A percentile compares a stretch with the other conserved stretches of the same genome.
Conservation (phyloP, 108 stramenopile species). For the Nitzschia palea region DNA sequence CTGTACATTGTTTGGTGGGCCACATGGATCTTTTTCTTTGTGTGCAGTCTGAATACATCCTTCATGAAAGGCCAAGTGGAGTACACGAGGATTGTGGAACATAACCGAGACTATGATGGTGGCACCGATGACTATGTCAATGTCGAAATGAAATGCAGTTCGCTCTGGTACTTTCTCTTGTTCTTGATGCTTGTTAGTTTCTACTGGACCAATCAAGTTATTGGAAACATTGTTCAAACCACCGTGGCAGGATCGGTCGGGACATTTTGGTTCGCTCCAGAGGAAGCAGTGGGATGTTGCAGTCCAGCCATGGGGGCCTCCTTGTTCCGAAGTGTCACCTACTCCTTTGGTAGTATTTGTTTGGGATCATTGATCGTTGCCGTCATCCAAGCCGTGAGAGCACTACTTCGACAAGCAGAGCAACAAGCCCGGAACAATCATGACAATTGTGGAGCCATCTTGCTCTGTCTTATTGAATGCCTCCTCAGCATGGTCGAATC, state of each 20-base stretch:
- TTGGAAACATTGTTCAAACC: conserved; percentile 75
- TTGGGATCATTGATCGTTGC: conserved; percentile 76
- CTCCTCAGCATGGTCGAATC: conserved; percentile 40
- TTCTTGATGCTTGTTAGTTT: conserved; percentile 61
- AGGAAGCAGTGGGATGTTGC: conserved; percentile 40
- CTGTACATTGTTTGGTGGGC: conserved; percentile 25
- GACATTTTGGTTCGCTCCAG: conserved; percentile 88
- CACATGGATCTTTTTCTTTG: conserved; percentile 8
- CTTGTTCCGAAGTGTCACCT: conserved; percentile 43
- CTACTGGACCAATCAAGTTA: conserved; percentile 77
- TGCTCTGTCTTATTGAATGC: conserved; percentile 49
- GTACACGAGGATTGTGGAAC: neutral
- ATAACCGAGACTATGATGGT: neutral
- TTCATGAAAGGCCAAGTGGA: conserved; percentile 5
- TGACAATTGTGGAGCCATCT: neutral
- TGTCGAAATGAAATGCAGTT: neutral
- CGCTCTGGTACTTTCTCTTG: neutral
- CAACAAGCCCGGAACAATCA: conserved; percentile 3
- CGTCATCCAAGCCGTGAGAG: conserved; percentile 50
- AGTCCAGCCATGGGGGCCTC: conserved; percentile 37
- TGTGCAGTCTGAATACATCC: conserved; percentile 4
- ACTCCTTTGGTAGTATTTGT: conserved; percentile 76
- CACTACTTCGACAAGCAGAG: conserved; percentile 33
- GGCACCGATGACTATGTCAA: conserved; percentile 1
- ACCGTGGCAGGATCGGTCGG: conserved; percentile 88